These are phyloP conservation scores for Aphanomyces stellatus DNA, from an alignment of 352 stramenopile genomes.

Conservation along the genomic window DNA sequence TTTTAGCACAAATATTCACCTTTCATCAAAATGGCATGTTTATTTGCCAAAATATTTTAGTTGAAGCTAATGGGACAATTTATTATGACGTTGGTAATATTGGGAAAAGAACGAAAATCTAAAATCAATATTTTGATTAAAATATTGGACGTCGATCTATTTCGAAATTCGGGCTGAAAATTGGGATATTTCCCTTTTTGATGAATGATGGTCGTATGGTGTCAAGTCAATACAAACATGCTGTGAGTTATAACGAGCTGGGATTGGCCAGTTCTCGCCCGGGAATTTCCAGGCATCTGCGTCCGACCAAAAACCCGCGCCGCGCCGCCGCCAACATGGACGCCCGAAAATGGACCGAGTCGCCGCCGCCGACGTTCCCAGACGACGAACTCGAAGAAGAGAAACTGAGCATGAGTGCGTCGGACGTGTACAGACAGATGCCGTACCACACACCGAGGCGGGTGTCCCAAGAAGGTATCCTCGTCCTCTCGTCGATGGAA, in stretches of 20 bases:
- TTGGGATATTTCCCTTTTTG: too few species aligned
- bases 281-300: not conserved
- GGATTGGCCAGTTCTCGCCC: constrained; percentile 8
- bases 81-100: too few species aligned
- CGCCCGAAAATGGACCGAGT: not conserved
- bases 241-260: not conserved
- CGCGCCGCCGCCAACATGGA: not conserved
- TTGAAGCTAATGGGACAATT: not conserved
- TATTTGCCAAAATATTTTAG: too few species aligned
- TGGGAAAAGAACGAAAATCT: too few species aligned
- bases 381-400: not conserved
- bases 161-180: too few species aligned
- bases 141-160: too few species aligned
- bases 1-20: too few species aligned
- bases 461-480: not conserved
- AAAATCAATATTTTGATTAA: too few species aligned
- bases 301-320: not conserved
- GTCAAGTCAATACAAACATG: too few species aligned
- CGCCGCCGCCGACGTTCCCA: too few species aligned
- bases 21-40: too few species aligned
- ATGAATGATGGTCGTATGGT: too few species aligned
- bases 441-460: not conserved
- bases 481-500: not conserved
- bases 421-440: constrained; percentile 5
- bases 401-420: constrained; percentile 9